These are phyloP conservation scores for Picocystis sp. DNA, from an alignment of 163 green algal genomes.

Conservation along the genomic window DNA sequence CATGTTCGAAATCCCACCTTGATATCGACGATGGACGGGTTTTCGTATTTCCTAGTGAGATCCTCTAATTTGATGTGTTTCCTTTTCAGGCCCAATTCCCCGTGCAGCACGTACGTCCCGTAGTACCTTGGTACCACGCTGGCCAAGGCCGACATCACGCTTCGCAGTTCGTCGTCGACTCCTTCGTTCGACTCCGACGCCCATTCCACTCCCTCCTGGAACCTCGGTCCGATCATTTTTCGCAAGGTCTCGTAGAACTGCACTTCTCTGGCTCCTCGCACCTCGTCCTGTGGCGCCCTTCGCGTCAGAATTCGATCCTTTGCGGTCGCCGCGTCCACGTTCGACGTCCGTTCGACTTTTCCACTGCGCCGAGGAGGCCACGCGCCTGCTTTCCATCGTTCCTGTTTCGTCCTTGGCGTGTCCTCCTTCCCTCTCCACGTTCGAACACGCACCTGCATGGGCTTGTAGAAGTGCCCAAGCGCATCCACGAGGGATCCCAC, in stretches of 20 bases:
- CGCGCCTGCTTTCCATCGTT: no score
- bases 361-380: no score
- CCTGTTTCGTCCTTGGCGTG: no score
- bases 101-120: background rate
- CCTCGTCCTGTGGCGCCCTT: no score
- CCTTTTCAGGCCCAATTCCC: background rate
- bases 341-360: no score
- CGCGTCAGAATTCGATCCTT: no score
- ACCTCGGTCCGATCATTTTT: no score
- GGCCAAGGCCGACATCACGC: background rate
- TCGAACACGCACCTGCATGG: conserved; percentile 1
- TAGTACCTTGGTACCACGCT: conserved; percentile 1
- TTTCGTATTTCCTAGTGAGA: conserved; percentile 33
- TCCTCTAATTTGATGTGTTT: conserved; percentile 40
- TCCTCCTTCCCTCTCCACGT: background rate
- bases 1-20: conserved; percentile 64
- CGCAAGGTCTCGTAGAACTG: no score
- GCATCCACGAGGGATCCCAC: conserved; percentile 5
- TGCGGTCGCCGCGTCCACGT: no score
- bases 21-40: conserved; percentile 61
- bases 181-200: background rate
- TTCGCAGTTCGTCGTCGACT: background rate
- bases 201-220: background rate
- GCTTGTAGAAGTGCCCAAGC: conserved; percentile 6
- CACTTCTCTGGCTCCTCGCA: no score